Percentiles rank a stretch among this genome's conserved stretches.
phyloP scores from a whole-genome alignment of 2,329 filamentous ascomycete species.

The Fusarium sp. region DNA sequence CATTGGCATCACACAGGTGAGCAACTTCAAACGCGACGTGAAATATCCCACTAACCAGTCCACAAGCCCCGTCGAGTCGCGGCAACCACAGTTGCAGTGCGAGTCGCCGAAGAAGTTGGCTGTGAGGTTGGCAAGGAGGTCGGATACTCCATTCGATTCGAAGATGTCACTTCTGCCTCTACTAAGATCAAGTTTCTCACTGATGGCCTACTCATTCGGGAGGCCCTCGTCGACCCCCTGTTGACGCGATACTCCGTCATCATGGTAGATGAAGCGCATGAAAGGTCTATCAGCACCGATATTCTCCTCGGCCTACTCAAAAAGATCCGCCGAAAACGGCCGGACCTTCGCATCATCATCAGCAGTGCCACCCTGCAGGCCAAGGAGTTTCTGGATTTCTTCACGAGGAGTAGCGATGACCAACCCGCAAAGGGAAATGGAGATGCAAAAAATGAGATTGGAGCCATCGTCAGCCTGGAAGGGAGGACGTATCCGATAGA shows the following conservation, averaged over 20 bases:
- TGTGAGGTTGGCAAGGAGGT: conserved; percentile 89
- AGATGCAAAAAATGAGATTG: conserved; percentile 45
- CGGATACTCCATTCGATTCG: conserved; percentile 90
- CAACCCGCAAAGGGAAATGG: conserved; percentile 39
- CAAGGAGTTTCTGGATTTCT: conserved; percentile 83
- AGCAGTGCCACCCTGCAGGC: conserved; percentile 95
- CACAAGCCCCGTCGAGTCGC: conserved; percentile 83
- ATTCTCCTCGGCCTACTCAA: conserved; percentile 88
- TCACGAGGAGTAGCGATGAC: conserved; percentile 57
- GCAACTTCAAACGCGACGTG: conserved; percentile 39
- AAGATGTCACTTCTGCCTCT: conserved; percentile 84
- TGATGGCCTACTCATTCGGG: conserved; percentile 87
- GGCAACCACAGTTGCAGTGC: conserved; percentile 84
- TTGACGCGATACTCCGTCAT: conserved; percentile 92
- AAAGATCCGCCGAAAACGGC: conserved; percentile 81
- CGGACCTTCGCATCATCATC: conserved; percentile 85
- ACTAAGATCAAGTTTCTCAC: conserved; percentile 96
- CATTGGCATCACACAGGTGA: conserved; percentile 88
- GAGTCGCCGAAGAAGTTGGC: conserved; percentile 88
- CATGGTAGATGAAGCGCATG: conserved; percentile 98
- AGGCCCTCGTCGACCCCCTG: conserved; percentile 91
- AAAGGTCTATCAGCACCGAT: conserved; percentile 91
- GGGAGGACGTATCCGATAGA: conserved; percentile 91
- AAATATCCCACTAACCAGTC: conserved; percentile 24
- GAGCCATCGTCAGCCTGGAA: conserved; percentile 79